Evolutionary conservation across 768 basidiomycete species (phyloP), one percentile per base, ranked within the genome.

Genomic region (Mycena kentingensis): DNA sequence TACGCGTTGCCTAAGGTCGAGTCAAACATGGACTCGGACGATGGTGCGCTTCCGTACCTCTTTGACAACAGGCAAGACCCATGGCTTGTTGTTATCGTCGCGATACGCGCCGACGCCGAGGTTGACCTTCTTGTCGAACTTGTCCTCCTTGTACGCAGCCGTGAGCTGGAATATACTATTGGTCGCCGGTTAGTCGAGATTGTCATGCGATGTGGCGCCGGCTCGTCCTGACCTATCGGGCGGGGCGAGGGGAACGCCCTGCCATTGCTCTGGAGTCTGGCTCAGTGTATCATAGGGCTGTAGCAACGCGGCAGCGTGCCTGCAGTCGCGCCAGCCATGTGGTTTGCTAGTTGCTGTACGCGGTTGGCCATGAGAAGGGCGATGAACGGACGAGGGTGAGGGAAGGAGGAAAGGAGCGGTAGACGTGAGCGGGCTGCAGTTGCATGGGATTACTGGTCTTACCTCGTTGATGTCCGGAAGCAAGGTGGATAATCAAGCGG

Each of bases 41-140:
- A 15, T 16, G 13, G 39, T 28, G n/a, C 21, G 41, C n/a, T 49
- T 22, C 44, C 60, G 57, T 53, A 88, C 92, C 81, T 91, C 92
- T 70, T 87, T 90, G 13, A 97, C 87, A 25, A 92, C 91, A 19
- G 93, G 93, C 24, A 97, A 81, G 22, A 96, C 83, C 91, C 93
- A 97, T 13, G 93, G 88, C 71, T 89, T 95, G 70, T 79, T 83
- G 63, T 90, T 69, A 62, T 93, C 81, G 64, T 95, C 94, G 60
- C 93, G 81, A 68, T 97, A 97, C 7, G 93, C 94, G 38, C 93
- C 94, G 38, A 94, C 93, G 32, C 93, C 93, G 21, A 97, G 78
- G 69, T 96, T 96, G 70, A 95, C 78, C 77, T 97, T 97, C 56
- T 85, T 71, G 13, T 81, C 77, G 67, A 77, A 81, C 2, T 80